These are phyloP conservation scores for Solanum hybrid DNA, from an alignment of 305 asterid genomes.

Conservation along the genomic window DNA sequence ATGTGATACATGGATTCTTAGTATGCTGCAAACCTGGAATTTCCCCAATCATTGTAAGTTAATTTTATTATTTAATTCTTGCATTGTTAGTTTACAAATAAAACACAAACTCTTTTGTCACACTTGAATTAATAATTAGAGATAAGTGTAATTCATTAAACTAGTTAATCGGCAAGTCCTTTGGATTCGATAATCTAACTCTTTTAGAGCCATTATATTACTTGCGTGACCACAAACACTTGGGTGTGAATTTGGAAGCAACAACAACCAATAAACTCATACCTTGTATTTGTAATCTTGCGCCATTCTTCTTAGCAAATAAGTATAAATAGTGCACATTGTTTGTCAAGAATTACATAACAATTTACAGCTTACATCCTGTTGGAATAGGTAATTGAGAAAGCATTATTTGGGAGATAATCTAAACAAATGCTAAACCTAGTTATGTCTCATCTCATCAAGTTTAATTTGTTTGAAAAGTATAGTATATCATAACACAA, in stretches of 20 bases:
- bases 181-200: no score
- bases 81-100: not conserved
- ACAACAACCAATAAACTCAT: not conserved
- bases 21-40: not conserved
- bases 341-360: not conserved
- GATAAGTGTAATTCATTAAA: no score
- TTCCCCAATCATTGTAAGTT: not conserved
- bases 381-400: not conserved
- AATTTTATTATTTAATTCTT: not conserved
- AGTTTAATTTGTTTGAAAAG: not conserved
- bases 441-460: not conserved
- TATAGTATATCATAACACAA: not conserved
- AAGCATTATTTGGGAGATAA: not conserved
- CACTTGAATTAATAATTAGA: not conserved
- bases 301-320: not conserved
- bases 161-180: not conserved
- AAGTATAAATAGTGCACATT: not conserved
- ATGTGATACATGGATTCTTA: not conserved
- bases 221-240: not conserved
- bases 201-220: not conserved
- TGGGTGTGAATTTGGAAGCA: not conserved
- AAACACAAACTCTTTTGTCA: no score
- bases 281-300: not conserved
- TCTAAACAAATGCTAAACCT: not conserved
- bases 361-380: not conserved